Percentiles rank a stretch among this genome's conserved stretches.
phyloP scores from a whole-genome alignment of 2,329 filamentous ascomycete genomes.

The Pseudogymnoascus sp. region DNA sequence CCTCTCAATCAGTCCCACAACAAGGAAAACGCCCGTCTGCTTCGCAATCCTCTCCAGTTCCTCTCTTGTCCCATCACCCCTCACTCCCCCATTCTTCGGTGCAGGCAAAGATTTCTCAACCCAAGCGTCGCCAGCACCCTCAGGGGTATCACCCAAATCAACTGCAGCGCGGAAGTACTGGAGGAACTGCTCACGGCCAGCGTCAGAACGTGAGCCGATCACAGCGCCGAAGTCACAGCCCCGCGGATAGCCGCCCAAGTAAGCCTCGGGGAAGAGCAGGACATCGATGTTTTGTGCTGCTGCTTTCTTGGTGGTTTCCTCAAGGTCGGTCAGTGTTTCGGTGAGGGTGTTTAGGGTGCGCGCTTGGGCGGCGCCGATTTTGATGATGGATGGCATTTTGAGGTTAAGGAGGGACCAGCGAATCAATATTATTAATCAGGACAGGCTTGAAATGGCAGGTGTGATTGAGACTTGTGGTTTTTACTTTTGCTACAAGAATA shows the following conservation, averaged over 20 bases:
- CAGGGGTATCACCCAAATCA: slow-evolving; percentile 72
- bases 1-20: slow-evolving; percentile 71
- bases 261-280: slow-evolving; percentile 85
- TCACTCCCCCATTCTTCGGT: slow-evolving; percentile 33
- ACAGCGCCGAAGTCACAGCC: slow-evolving; percentile 68
- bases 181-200: slow-evolving; percentile 74
- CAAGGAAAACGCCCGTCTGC: slow-evolving; percentile 73
- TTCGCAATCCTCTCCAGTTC: slow-evolving; percentile 66
- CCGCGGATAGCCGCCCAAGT: slow-evolving; percentile 83
- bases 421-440: background rate
- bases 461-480: background rate
- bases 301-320: slow-evolving; percentile 55
- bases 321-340: slow-evolving; percentile 59
- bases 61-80: slow-evolving; percentile 73
- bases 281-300: slow-evolving; percentile 50
- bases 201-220: slow-evolving; percentile 58
- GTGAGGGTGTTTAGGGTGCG: slow-evolving; percentile 36
- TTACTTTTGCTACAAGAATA: background rate
- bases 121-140: slow-evolving; percentile 67
- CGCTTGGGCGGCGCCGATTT: slow-evolving; percentile 39
- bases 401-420: background rate
- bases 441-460: background rate
- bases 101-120: slow-evolving; percentile 49
- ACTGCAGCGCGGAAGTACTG: slow-evolving; percentile 71
- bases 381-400: slow-evolving; percentile 10